Base-by-base conservation (phyloP, 2,329 filamentous ascomycete species). In the Leptographium galeiforme region DNA sequence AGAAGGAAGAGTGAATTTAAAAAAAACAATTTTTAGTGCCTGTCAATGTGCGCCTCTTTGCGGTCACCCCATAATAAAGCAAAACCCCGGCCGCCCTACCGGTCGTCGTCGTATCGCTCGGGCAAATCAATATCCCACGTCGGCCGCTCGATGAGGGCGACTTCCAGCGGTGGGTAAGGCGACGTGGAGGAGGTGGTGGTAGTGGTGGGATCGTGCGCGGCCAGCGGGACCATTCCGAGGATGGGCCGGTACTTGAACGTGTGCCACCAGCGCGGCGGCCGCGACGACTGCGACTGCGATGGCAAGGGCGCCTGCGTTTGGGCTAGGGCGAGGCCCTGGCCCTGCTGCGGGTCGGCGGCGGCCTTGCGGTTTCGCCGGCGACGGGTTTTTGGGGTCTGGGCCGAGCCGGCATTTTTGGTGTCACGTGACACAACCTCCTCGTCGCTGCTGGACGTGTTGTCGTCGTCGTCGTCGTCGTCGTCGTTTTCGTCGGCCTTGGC, bases 241-340 rank as follows among this genome's bases (percentile, higher is more conserved):
- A 98, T 89, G n/a, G 90, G 87, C 55, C 90, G 79, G 69, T 97
- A 98, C 68, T 95, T 94, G 74, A 86, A 89, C 6, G 90, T 95
- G 64, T 84, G 81, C 88, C 89, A 97, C 70, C 72, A 78, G 57
- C 67, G 70, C 57, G 62, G 62, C 52, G 30, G 68, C 65, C 16
- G 32, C 18, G 16, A 6, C 30, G 52, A 48, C 33, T 19, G 49
- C 25, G 25, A 25, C 50, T 47, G 53, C 39, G 18, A 40, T 43
- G 51, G 32, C 16, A 32, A n/a, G 6, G 6, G 25, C n/a, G n/a
- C 30, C 10, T 18, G 32, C 16, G 14, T 25, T 25, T 25, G 25
- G 25, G 25, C 25, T 25, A 25, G 25, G 25, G 25, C 25, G 25
- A 25, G 25, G 25, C 25, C 25, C 25, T 25, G 25, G 25, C 25